Conservation (phyloP, 371 early-diverging fungal species). For the Mucor velutinosus region DNA sequence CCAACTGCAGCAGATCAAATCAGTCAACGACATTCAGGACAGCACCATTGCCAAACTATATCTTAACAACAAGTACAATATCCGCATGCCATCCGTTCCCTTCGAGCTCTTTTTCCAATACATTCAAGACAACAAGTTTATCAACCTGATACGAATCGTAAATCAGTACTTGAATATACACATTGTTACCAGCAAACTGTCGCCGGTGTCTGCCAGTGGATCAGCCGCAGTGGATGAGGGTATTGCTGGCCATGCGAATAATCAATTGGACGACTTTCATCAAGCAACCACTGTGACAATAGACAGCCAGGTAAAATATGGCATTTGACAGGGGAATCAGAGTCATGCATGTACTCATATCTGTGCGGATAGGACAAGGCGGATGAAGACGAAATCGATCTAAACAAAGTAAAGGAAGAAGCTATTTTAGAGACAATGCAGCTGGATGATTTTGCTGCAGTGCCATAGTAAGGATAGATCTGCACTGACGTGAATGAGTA, state of each 20-base stretch:
- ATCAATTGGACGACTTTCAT: slow-evolving; percentile 13
- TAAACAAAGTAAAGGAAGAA: slow-evolving; percentile 9
- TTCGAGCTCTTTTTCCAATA: slow-evolving; percentile 93
- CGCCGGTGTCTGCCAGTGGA: slow-evolving; percentile 27
- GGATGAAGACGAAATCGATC: not conserved
- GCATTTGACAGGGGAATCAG: not conserved
- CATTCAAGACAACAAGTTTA: slow-evolving; percentile 90
- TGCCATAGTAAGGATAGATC: slow-evolving; percentile 55
- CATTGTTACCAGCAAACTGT: slow-evolving; percentile 18
- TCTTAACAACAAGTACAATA: slow-evolving; percentile 84
- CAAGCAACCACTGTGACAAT: not conserved
- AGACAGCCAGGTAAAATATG: not conserved
- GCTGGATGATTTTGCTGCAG: slow-evolving; percentile 57
- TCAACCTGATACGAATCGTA: slow-evolving; percentile 88
- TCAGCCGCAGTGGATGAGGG: slow-evolving; percentile 35
- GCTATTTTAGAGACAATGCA: slow-evolving; percentile 7
- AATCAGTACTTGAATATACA: slow-evolving; percentile 94
- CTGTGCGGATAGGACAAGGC: not conserved
- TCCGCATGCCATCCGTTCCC: slow-evolving; percentile 89
- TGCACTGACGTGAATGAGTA: not conserved
- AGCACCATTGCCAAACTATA: slow-evolving; percentile 83
- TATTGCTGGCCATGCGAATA: slow-evolving; percentile 13
- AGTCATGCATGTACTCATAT: not conserved
- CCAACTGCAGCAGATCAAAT: slow-evolving; percentile 66
- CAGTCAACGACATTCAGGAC: slow-evolving; percentile 77